Conservation (phyloP, 371 early-diverging fungal genomes). For the Mortierella sp. region DNA sequence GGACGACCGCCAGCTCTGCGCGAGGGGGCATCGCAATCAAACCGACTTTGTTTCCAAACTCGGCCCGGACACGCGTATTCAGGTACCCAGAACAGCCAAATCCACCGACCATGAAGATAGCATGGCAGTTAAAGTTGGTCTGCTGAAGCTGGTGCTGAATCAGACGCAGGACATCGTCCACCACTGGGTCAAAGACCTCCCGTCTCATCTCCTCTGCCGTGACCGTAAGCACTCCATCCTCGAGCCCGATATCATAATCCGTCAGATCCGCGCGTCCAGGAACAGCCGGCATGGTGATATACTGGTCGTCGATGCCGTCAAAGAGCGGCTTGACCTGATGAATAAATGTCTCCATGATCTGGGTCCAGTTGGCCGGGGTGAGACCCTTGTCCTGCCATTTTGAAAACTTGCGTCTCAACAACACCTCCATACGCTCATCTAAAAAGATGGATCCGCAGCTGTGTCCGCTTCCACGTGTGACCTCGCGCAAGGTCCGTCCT, state of each 20-base stretch:
- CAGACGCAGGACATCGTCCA: constrained; percentile 49
- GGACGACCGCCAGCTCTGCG: constrained; percentile 54
- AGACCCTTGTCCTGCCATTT: constrained; percentile 29
- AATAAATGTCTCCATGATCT: constrained; percentile 60
- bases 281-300: constrained; percentile 43
- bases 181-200: constrained; percentile 59
- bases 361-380: constrained; percentile 35
- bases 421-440: constrained; percentile 47
- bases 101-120: constrained; percentile 57
- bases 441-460: constrained; percentile 55
- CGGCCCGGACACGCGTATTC: constrained; percentile 38
- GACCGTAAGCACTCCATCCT: constrained; percentile 46
- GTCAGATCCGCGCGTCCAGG: constrained; percentile 62
- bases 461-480: constrained; percentile 54
- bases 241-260: constrained; percentile 60
- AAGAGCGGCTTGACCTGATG: constrained; percentile 56
- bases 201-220: constrained; percentile 54
- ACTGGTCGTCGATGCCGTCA: constrained; percentile 40
- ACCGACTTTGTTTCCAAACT: constrained; percentile 37
- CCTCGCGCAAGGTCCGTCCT: constrained; percentile 59
- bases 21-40: constrained; percentile 56
- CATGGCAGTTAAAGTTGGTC: constrained; percentile 35
- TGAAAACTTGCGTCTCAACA: constrained; percentile 33
- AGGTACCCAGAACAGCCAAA: constrained; percentile 55
- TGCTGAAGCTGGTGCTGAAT: constrained; percentile 49